phyloP scores from a whole-genome alignment of 306 rosid species.

The Hippophae tibetana region DNA sequence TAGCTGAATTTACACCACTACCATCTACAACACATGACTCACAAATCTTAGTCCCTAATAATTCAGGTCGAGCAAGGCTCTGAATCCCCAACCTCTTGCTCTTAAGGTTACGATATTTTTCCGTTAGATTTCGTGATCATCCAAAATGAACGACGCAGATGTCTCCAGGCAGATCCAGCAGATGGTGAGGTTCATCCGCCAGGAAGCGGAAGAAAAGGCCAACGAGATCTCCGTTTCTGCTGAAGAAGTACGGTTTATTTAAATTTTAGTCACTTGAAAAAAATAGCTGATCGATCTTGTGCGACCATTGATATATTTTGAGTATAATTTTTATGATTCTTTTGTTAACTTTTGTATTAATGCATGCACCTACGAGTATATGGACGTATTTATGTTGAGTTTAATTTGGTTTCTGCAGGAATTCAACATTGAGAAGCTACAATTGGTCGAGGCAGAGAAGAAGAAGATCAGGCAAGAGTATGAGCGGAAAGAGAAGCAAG shows the following conservation, averaged over 20 bases:
- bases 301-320: too few relatives aligned
- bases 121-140: constrained; percentile 21
- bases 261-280: neutral
- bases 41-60: neutral
- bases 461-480: constrained; percentile 95
- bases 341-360: neutral
- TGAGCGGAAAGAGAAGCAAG: constrained; percentile 86
- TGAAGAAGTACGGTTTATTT: constrained; percentile 48
- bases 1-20: too few relatives aligned
- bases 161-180: constrained; percentile 97
- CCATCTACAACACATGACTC: neutral
- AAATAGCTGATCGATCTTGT: constrained; percentile 1
- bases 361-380: neutral
- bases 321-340: neutral
- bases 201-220: constrained; percentile 96
- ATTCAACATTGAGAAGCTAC: constrained; percentile 94
- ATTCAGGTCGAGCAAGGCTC: constrained; percentile 4
- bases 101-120: constrained; percentile 24
- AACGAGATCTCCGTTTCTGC: constrained; percentile 95
- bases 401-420: constrained; percentile 33
- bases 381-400: neutral
- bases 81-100: neutral
- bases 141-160: constrained; percentile 83
- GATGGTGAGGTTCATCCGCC: constrained; percentile 92
- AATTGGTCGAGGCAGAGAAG: constrained; percentile 88